Conservation (phyloP, 345 rosid genomes). For the Rhodamnia argentea region DNA sequence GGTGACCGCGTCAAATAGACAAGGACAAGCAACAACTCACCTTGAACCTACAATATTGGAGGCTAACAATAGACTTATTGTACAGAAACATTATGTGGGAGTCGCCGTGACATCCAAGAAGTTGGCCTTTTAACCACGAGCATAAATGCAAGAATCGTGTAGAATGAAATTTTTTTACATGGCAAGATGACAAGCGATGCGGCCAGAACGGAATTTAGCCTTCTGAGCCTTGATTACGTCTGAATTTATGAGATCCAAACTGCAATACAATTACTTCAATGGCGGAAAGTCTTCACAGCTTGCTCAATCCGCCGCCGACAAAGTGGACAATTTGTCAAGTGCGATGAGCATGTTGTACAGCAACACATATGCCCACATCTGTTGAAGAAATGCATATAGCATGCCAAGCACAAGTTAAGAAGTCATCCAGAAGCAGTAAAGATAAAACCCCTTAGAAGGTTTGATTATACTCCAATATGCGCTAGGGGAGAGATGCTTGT, state of each 20-base stretch:
- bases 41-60: neutral
- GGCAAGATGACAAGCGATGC: neutral
- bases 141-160: neutral
- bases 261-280: slow-evolving; percentile 18
- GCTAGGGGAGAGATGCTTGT: neutral
- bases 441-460: neutral
- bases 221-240: neutral
- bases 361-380: slow-evolving; percentile 99
- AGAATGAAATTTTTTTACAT: neutral
- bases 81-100: neutral
- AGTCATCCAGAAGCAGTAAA: neutral
- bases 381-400: neutral
- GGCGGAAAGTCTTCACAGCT: slow-evolving; percentile 79
- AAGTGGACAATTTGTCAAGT: slow-evolving; percentile 73
- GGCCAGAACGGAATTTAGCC: neutral
- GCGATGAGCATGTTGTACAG: slow-evolving; percentile 64
- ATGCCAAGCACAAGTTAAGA: neutral
- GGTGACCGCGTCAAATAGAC: neutral
- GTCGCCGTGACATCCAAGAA: neutral
- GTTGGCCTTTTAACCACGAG: neutral
- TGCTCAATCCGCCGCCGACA: slow-evolving; percentile 80
- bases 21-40: neutral
- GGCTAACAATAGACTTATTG: neutral
- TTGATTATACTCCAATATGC: neutral
- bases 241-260: neutral